Base-by-base conservation (phyloP, 2,329 filamentous ascomycete genomes). In the Teratosphaeriaceae sp. region DNA sequence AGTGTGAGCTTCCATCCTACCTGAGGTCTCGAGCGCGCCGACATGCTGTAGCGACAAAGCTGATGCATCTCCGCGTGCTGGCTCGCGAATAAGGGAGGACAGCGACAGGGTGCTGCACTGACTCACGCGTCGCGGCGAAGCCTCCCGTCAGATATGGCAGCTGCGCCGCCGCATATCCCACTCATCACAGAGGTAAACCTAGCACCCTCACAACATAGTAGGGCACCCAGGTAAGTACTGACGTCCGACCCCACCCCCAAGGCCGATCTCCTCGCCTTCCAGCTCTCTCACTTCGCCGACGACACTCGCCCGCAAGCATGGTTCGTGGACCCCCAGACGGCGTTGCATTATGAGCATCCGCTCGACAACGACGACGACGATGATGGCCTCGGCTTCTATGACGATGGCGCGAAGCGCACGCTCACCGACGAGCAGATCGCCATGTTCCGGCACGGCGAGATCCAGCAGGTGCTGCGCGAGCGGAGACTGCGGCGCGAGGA, bases 371-470 rank as follows among this genome's bases (percentile, higher is more conserved):
- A 71, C 15, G 72, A 75, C 21, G 78, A 81, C 20, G 77, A 82
- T 29, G 84, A 69, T 1, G 79, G 69, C 1, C 70, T 96, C 13
- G 90, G 88, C 15, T 90, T 87, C 64, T 97, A 97, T 54, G 66
- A 77, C 1, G 89, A 97, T 58, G 89, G 90, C 2, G 79, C 81
- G 48, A 92, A 92, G 61, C 83, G 90, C 30, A 95, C 88, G 15
- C 72, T 97, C 55, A 96, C 89, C 8, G 86, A 96, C 58, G 85
- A 88, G 54, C 86, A 96, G 68, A 87, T 96, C 53, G 79, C 79
- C 41, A 90, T 95, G 48, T 96, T 96, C 62, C 77, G 89, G 48
- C 87, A 94, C 60, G 90, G 85, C 2, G 90, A 97, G 64, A 76
- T 94, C 18, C 82, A 92, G 58, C 67, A 78, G 11, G 69, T 94